These are phyloP conservation scores for Rhamnella rubrinervis DNA, from an alignment of 331 rosid genomes.

Conservation along the genomic window DNA sequence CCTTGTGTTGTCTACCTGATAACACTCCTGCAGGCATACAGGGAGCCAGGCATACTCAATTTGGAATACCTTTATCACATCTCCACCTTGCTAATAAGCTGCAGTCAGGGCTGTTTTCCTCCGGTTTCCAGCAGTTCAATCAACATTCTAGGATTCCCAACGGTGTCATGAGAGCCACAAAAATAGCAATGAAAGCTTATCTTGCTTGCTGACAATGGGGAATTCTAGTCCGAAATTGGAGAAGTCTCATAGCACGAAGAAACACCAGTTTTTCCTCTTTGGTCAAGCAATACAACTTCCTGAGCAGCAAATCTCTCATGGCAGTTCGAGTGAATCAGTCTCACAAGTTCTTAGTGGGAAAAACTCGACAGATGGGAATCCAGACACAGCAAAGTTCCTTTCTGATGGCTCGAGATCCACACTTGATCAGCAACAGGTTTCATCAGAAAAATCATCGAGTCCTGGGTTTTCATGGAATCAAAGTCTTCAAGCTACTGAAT, in stretches of 20 bases:
- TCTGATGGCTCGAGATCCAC: constrained; percentile 43
- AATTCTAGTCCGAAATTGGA: constrained; percentile 59
- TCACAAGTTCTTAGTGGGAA: constrained; percentile 34
- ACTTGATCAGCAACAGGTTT: constrained; percentile 31
- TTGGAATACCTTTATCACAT: constrained; percentile 80
- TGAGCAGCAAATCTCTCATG: constrained; percentile 76
- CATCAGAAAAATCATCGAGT: constrained; percentile 50
- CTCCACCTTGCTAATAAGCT: constrained; percentile 71
- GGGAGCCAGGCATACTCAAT: constrained; percentile 99
- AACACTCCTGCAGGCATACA: constrained; percentile 99
- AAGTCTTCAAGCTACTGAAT: constrained; percentile 30
- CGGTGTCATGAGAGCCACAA: constrained; percentile 37
- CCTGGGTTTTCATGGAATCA: constrained; percentile 54
- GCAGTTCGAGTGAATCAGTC: constrained; percentile 41
- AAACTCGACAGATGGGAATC: constrained; percentile 27
- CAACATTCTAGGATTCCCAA: constrained; percentile 47
- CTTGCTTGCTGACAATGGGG: constrained; percentile 70
- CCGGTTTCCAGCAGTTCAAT: constrained; percentile 43
- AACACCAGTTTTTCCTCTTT: constrained; percentile 81
- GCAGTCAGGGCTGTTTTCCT: constrained; percentile 67
- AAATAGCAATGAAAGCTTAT: constrained; percentile 51
- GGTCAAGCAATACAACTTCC: constrained; percentile 94
- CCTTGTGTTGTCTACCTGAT: constrained; percentile 75
- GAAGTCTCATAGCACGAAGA: constrained; percentile 62
- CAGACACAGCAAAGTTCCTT: constrained; percentile 42